Percentiles rank a stretch among this genome's conserved stretches.
Evolutionary conservation across 306 rosid species (phyloP).

Genomic region (Fragaria ananassa): DNA sequence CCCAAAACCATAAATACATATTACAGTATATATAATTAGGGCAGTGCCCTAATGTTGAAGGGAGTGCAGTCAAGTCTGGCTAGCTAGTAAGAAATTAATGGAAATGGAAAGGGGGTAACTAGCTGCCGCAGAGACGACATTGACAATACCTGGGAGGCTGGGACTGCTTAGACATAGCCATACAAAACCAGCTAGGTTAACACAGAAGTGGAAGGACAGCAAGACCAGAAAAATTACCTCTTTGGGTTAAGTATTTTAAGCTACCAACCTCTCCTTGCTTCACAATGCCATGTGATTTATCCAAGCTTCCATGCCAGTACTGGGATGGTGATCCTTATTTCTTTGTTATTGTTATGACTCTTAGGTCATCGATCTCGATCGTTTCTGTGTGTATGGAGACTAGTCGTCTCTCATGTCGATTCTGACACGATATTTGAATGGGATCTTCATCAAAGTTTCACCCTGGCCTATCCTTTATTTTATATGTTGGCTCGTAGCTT

Average conservation of each 20-base stretch:
- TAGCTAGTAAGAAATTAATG: neutral
- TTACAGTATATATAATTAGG: neutral
- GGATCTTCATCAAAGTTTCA: slow-evolving; percentile 7
- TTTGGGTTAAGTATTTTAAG: neutral
- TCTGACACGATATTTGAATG: neutral
- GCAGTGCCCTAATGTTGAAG: neutral
- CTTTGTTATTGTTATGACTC: neutral
- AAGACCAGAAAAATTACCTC: neutral
- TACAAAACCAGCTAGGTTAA: neutral
- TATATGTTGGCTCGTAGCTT: neutral
- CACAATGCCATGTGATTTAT: neutral
- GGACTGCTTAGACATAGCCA: slow-evolving; percentile 1
- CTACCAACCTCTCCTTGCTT: neutral
- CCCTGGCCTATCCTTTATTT: neutral
- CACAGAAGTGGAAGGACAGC: neutral
- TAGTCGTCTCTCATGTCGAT: neutral
- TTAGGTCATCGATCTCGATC: neutral
- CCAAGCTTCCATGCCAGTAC: neutral
- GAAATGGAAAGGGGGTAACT: neutral
- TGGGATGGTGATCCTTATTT: neutral
- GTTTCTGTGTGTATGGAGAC: neutral
- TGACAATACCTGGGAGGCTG: neutral
- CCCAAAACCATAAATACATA: neutral
- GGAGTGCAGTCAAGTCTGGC: neutral
- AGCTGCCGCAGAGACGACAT: neutral